Evolutionary conservation across 805 yeast species (phyloP), one percentile per base, ranked within the genome.

Genomic region (Candida coquimbonensis): DNA sequence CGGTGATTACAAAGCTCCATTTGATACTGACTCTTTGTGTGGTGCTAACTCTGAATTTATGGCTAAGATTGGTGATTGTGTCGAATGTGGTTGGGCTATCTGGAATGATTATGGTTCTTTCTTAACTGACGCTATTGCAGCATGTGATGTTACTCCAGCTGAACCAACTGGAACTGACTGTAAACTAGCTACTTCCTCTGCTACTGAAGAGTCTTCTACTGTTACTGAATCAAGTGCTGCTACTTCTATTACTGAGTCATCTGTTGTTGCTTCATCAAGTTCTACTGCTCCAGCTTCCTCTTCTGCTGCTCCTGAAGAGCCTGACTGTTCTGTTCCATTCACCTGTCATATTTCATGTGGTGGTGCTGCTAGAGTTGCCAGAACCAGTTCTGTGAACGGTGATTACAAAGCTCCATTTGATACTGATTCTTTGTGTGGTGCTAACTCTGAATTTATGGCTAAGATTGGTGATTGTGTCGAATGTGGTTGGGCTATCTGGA

Each of bases 401-500:
- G 17, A 16, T 33, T 33, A 33, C 21, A 40, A 47, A 40, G 42
- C 25, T 26, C 45, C 45, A 19, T 46, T 29, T 13, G 38, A 46
- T 35, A 26, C 36, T 17, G 34, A 21, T 24, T 55, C 60, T 48
- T 46, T 52, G 25, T 58, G 62, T 51, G 44, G 43, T 25, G 35
- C 39, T 17, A 54, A 39, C 16, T 42, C 54, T 14, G 26, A 36
- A n/a, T 54, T 54, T 46, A 42, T 37, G 21, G n/a, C n/a, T 1
- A 40, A 45, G 24, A 52, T 53, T 25, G 52, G 50, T 5, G 56
- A 40, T 5, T 64, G 69, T 56, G 47, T 64, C 29, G 64, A 59
- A 38, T 65, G 69, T 55, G 69, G 68, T 41, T 64, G 67, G 68
- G 61, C 66, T 51, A 45, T 64, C 32, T 65, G 62, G 63, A 27